phyloP scores from a whole-genome alignment of 164 flowering plant genomes.

The Chimonanthus salicifolius region DNA sequence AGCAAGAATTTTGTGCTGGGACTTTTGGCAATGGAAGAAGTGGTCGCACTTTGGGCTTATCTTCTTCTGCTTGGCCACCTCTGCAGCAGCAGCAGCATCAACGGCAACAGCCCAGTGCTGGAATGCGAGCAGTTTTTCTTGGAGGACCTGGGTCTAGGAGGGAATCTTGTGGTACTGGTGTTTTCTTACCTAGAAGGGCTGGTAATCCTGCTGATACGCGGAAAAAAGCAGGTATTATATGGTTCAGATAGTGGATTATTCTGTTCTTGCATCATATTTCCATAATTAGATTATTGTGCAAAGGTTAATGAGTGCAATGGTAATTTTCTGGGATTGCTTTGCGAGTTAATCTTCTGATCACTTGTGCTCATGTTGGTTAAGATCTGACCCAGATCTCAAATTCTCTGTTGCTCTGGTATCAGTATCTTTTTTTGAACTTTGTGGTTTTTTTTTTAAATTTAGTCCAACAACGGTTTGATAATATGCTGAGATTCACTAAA shows the following conservation, averaged over 20 bases:
- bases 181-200: slow-evolving; percentile 52
- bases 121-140: slow-evolving; percentile 52
- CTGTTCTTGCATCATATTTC: not conserved
- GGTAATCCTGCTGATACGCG: slow-evolving; percentile 30
- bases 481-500: too few species aligned
- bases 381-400: not conserved
- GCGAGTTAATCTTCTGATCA: too few species aligned
- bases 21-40: slow-evolving; percentile 6
- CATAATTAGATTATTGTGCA: not conserved
- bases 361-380: too few species aligned
- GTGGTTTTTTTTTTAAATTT: too few species aligned
- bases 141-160: slow-evolving; percentile 34
- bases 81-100: slow-evolving; percentile 28
- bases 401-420: not conserved
- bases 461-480: too few species aligned
- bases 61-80: slow-evolving; percentile 61
- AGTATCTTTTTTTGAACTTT: not conserved
- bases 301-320: not conserved
- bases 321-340: not conserved
- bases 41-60: slow-evolving; percentile 30
- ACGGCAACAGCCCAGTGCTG: slow-evolving; percentile 30
- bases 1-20: slow-evolving; percentile 12
- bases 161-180: slow-evolving; percentile 55
- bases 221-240: slow-evolving; percentile 43
- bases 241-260: not conserved